Evolutionary conservation across 83 land plant genomes (phyloP), one percentile per base, ranked within the genome.

Genomic region (Isoetes engelmannii): DNA sequence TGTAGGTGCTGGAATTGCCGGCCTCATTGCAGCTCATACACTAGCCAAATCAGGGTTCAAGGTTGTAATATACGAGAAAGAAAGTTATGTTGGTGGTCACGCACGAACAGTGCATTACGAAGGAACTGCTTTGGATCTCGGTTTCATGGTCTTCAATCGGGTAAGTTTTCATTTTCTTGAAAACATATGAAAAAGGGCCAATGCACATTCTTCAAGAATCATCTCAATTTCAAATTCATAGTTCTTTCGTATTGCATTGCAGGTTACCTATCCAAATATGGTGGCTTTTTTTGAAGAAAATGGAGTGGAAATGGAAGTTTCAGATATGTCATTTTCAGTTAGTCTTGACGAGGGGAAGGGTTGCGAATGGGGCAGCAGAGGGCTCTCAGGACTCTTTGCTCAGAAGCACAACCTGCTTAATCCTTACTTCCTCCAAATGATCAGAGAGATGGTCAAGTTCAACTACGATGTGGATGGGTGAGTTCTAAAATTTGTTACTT

Each of bases 71-170:
- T 95, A 86, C 54, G 99, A 95, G 82, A 85, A 85, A 69, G 93
- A 90, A 50, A 82, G 77, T 19, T 84, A 79, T 68, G 49, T 90
- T n/a, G 99, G 99, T 4, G 97, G 97, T 77, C 99, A 95, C 72
- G 87, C 97, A 46, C 80, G 78, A 15, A 95, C 99, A 12, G 64
- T 84, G 13, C 77, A 69, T 60, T 57, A 80, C 47, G 83, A 85
- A 28, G 91, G 93, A 28, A 75, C 84, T 47, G 84, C 81, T 37
- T 44, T 95, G 45, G 99, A 88, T 68, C 83, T 86, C 17, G 97
- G 97, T 1, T 95, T 95, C 84, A 95, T 94, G 99, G 93, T 88
- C 72, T 95, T 92, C 84, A 95, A 95, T 75, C 83, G 82, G 44
- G 97, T 92, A 79, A 37, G 76, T 65, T 18, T 37, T 18, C 18